These are phyloP conservation scores for Mucor indicus DNA, from an alignment of 371 early-diverging fungal genomes.

Conservation along the genomic window DNA sequence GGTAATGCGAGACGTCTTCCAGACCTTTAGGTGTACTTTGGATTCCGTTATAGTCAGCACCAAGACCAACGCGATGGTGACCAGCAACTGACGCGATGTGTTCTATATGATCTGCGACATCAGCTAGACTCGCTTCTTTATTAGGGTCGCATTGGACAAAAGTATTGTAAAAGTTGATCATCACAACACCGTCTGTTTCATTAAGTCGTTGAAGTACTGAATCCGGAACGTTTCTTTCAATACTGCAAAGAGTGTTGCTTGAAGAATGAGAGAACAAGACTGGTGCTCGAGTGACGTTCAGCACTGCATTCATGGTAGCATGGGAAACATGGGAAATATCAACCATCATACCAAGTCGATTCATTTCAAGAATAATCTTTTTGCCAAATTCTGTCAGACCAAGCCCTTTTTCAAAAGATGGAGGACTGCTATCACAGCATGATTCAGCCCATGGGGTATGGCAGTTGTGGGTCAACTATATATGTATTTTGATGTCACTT, in stretches of 20 bases:
- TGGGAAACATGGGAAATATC: slow-evolving; percentile 67
- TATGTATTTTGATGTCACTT: no score
- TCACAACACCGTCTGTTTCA: slow-evolving; percentile 62
- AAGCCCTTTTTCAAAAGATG: slow-evolving; percentile 41
- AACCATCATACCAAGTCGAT: slow-evolving; percentile 69
- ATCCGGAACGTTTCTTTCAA: slow-evolving; percentile 67
- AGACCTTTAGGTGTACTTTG: slow-evolving; percentile 50
- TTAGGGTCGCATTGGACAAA: slow-evolving; percentile 44
- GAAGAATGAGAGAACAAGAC: slow-evolving; percentile 65
- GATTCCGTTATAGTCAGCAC: slow-evolving; percentile 69
- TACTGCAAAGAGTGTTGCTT: slow-evolving; percentile 48
- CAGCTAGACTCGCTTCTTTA: slow-evolving; percentile 40
- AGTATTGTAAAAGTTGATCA: slow-evolving; percentile 57
- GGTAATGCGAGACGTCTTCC: slow-evolving; percentile 66
- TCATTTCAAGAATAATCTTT: slow-evolving; percentile 60
- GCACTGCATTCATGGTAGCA: slow-evolving; percentile 57
- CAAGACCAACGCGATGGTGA: slow-evolving; percentile 56
- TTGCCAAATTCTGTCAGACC: slow-evolving; percentile 61
- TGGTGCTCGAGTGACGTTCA: slow-evolving; percentile 54
- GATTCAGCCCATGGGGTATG: slow-evolving; percentile 68
- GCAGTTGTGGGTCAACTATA: slow-evolving; percentile 60
- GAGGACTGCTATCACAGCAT: slow-evolving; percentile 44
- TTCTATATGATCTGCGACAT: slow-evolving; percentile 62
- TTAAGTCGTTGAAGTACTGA: slow-evolving; percentile 44
- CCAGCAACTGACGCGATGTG: slow-evolving; percentile 59